phyloP scores from a whole-genome alignment of 148 eudicot species.

The Heliosperma pusillum region DNA sequence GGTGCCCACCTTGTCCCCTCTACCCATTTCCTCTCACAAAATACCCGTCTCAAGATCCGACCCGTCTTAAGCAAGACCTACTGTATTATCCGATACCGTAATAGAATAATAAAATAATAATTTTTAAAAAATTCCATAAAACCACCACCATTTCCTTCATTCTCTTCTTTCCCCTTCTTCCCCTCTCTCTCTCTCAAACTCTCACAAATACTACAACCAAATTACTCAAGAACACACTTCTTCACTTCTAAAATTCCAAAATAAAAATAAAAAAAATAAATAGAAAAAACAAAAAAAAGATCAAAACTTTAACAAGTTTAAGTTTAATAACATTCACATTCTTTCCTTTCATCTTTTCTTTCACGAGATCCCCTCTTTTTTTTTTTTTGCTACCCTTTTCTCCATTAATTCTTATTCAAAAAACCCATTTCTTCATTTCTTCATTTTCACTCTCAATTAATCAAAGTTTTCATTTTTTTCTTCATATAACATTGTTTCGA shows the following conservation, averaged over 20 bases:
- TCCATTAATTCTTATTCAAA: not conserved
- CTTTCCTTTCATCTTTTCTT: slow-evolving; percentile 60
- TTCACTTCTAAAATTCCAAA: not conserved
- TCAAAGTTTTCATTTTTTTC: not conserved
- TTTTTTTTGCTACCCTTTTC: slow-evolving; percentile 5
- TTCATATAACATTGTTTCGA: slow-evolving; percentile 15
- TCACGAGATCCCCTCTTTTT: slow-evolving; percentile 78
- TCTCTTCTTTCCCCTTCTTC: slow-evolving; percentile 17
- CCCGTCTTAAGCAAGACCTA: no score
- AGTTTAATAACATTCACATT: slow-evolving; percentile 56
- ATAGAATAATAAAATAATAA: no score
- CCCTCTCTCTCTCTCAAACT: not conserved
- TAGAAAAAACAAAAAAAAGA: not conserved
- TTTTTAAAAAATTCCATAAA: slow-evolving; percentile 15
- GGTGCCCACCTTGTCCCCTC: no score
- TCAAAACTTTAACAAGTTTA: slow-evolving; percentile 5
- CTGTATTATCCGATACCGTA: no score
- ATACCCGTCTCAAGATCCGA: no score
- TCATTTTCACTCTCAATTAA: slow-evolving; percentile 21
- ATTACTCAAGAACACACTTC: not conserved
- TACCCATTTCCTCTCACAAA: no score
- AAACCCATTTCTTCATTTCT: not conserved
- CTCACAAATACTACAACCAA: not conserved
- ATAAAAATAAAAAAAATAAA: not conserved
- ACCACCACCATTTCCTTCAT: slow-evolving; percentile 10